phyloP scores from a whole-genome alignment of 2,329 filamentous ascomycete species.

The Aquanectria penicillioides region DNA sequence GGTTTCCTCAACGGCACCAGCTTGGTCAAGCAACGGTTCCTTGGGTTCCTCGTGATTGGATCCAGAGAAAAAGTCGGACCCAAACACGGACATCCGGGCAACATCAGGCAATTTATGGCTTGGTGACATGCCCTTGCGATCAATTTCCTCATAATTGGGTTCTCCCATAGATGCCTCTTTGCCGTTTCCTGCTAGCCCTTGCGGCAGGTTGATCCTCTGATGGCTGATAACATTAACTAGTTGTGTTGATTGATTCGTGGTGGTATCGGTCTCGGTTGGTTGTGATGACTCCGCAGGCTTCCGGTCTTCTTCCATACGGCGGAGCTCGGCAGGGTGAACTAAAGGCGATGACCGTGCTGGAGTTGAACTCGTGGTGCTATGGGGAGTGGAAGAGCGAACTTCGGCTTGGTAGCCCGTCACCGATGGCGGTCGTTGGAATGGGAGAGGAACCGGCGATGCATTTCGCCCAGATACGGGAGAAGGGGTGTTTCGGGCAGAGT shows the following conservation, averaged over 20 bases:
- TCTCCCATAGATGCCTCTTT: no score
- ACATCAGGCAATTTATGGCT: constrained; percentile 69
- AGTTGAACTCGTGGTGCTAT: constrained; percentile 33
- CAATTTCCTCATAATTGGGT: no score
- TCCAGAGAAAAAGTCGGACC: constrained; percentile 64
- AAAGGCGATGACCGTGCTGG: constrained; percentile 66
- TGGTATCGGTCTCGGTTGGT: constrained; percentile 65
- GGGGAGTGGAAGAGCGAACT: constrained; percentile 37
- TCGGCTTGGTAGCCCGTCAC: constrained; percentile 27
- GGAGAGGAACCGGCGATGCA: constrained; percentile 32
- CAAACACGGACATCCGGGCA: constrained; percentile 68
- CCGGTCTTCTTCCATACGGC: constrained; percentile 73
- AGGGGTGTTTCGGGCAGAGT: constrained; percentile 23
- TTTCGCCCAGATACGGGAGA: constrained; percentile 29
- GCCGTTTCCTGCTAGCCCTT: no score
- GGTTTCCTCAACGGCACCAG: no score
- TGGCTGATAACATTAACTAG: constrained; percentile 20
- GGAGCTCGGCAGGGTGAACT: constrained; percentile 80
- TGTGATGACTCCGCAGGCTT: constrained; percentile 66
- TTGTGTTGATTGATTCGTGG: constrained; percentile 43
- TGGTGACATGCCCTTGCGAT: no score
- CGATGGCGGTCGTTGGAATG: constrained; percentile 9
- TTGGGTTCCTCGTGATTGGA: constrained; percentile 36
- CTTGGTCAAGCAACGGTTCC: no score
- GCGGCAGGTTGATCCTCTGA: background rate